Evolutionary conservation across 768 basidiomycete species (phyloP).

Genomic region (Podaxis carcinomalis): DNA sequence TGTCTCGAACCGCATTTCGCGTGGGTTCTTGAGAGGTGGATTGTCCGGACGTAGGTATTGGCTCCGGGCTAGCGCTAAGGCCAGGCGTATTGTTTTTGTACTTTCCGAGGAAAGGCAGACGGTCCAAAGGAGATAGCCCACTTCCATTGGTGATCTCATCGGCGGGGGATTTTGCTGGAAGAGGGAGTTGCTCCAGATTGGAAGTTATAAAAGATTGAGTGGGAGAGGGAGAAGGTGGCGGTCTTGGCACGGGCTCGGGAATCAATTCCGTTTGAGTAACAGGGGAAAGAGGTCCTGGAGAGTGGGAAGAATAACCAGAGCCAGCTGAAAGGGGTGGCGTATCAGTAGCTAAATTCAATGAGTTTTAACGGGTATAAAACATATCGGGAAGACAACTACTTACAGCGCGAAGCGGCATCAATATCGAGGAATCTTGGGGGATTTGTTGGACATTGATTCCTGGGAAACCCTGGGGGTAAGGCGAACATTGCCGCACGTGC

Average conservation of each 20-base stretch:
- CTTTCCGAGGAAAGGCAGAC: slow-evolving; percentile 56
- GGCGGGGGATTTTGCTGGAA: slow-evolving; percentile 2
- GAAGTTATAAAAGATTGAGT: slow-evolving; percentile 13
- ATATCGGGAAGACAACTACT: slow-evolving; percentile 19
- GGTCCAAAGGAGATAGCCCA: slow-evolving; percentile 12
- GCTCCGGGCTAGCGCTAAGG: slow-evolving; percentile 15
- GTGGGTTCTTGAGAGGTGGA: not conserved
- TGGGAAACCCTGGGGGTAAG: slow-evolving; percentile 11
- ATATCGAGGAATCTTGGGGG: slow-evolving; percentile 44
- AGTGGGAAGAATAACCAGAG: slow-evolving; percentile 41
- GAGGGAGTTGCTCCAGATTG: slow-evolving; percentile 8
- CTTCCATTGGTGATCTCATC: slow-evolving; percentile 10
- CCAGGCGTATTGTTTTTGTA: slow-evolving; percentile 35
- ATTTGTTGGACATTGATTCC: slow-evolving; percentile 29
- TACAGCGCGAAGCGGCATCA: slow-evolving; percentile 36
- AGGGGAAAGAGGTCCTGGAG: slow-evolving; percentile 38
- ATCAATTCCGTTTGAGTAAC: slow-evolving; percentile 29
- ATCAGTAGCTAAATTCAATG: slow-evolving; percentile 24
- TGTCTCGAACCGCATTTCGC: not conserved
- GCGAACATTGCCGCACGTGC: slow-evolving; percentile 48
- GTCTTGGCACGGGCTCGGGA: slow-evolving; percentile 13
- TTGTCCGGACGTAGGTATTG: not conserved
- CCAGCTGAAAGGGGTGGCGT: slow-evolving; percentile 47
- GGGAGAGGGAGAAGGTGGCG: slow-evolving; percentile 23
- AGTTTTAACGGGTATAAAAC: slow-evolving; percentile 8